Evolutionary conservation across 1,139 yeast species (phyloP).

Genomic region (Candida mesenterica): DNA sequence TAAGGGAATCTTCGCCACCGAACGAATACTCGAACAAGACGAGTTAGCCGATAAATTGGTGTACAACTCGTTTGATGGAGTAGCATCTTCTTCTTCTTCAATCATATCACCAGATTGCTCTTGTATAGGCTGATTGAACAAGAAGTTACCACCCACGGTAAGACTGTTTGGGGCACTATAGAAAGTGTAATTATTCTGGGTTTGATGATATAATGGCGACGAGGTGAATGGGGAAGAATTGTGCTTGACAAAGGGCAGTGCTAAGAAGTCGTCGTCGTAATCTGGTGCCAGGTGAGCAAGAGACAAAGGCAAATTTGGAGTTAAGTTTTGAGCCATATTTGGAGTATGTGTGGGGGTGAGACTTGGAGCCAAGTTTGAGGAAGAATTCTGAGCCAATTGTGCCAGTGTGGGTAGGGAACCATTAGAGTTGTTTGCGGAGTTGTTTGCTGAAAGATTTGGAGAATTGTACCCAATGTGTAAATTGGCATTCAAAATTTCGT

Average conservation of each 20-base stretch:
- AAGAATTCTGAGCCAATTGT: slow-evolving; percentile 15
- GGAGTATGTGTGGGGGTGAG: too few species aligned
- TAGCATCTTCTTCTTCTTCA: slow-evolving; percentile 19
- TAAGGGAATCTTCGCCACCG: slow-evolving; percentile 15
- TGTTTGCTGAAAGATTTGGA: background rate
- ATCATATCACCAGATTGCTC: slow-evolving; percentile 27
- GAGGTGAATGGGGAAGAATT: slow-evolving; percentile 28
- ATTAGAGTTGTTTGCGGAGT: slow-evolving; percentile 10
- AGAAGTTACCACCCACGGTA: slow-evolving; percentile 11
- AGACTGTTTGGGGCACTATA: slow-evolving; percentile 1
- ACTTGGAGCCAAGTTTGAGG: too few species aligned
- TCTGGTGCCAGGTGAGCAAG: slow-evolving; percentile 32
- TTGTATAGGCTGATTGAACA: slow-evolving; percentile 34
- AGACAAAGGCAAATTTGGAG: too few species aligned
- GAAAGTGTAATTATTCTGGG: background rate
- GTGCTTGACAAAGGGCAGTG: slow-evolving; percentile 34
- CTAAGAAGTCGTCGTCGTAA: slow-evolving; percentile 32
- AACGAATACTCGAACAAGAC: slow-evolving; percentile 34
- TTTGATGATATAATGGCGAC: slow-evolving; percentile 11
- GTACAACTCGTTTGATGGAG: slow-evolving; percentile 26
- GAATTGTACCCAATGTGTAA: slow-evolving; percentile 28
- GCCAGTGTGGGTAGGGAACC: slow-evolving; percentile 4
- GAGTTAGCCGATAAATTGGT: slow-evolving; percentile 34
- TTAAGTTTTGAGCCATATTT: too few species aligned
- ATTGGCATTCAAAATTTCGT: slow-evolving; percentile 51